These are phyloP conservation scores for Starmerella roubikii DNA, from an alignment of 805 yeast species.

Conservation along the genomic window DNA sequence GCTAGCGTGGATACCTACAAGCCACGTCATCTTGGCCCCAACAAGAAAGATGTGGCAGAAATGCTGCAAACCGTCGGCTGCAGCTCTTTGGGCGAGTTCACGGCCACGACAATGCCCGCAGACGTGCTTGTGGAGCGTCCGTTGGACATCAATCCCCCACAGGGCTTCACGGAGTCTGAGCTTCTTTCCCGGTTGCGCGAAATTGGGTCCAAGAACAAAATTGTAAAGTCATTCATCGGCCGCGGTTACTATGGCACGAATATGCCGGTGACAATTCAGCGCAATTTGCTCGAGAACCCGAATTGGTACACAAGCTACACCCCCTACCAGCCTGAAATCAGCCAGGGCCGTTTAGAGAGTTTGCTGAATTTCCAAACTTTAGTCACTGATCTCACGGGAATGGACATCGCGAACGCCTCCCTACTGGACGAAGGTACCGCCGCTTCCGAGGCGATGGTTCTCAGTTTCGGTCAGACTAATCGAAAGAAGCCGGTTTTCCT, in stretches of 20 bases:
- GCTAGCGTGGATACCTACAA: constrained; percentile 53
- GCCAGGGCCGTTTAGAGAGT: constrained; percentile 90
- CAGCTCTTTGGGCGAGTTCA: constrained; percentile 53
- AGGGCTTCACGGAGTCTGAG: constrained; percentile 72
- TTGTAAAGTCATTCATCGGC: constrained; percentile 69
- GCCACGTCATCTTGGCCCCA: constrained; percentile 77
- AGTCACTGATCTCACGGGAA: constrained; percentile 77
- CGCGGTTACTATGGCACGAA: constrained; percentile 88
- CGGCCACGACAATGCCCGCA: constrained; percentile 60
- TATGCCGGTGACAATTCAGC: constrained; percentile 82
- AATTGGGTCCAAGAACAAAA: constrained; percentile 63
- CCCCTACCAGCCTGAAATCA: constrained; percentile 95
- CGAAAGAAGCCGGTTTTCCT: constrained; percentile 57
- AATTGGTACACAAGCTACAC: constrained; percentile 99
- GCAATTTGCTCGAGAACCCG: constrained; percentile 84
- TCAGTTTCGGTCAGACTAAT: constrained; percentile 53
- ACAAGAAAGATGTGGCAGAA: constrained; percentile 41
- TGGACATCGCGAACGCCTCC: constrained; percentile 91
- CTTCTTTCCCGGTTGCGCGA: constrained; percentile 54
- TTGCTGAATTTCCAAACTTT: constrained; percentile 88
- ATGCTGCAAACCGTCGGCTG: constrained; percentile 62
- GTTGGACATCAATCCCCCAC: constrained; percentile 48
- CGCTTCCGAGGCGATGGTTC: constrained; percentile 91
- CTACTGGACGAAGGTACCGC: constrained; percentile 93
- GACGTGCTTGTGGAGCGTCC: constrained; percentile 58